phyloP scores from a whole-genome alignment of 2,329 filamentous ascomycete species.

The Arthrocladium fulminans region DNA sequence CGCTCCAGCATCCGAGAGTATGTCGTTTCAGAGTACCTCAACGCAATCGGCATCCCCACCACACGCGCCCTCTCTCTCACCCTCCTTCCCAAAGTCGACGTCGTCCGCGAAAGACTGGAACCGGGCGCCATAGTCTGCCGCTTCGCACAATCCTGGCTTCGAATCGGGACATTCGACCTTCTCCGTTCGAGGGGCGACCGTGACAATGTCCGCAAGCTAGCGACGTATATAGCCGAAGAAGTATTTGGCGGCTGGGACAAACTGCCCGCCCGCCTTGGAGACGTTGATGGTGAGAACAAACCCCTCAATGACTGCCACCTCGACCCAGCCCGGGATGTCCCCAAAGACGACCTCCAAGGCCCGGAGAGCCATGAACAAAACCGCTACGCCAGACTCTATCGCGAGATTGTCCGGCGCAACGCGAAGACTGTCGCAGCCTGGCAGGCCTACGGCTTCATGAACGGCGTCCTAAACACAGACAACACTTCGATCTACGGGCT shows the following conservation, averaged over 20 bases:
- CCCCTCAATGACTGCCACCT: conserved; percentile 20
- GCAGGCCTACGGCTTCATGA: conserved; percentile 99
- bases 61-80: conserved; percentile 79
- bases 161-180: conserved; percentile 95
- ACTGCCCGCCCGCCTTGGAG: conserved; percentile 52
- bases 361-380: conserved; percentile 65
- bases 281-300: conserved; percentile 34
- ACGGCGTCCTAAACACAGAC: conserved; percentile 94
- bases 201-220: conserved; percentile 60
- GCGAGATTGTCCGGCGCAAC: conserved; percentile 77
- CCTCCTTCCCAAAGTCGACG: conserved; percentile 61
- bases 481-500: conserved; percentile 88
- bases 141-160: conserved; percentile 84
- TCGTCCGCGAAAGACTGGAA: conserved; percentile 70
- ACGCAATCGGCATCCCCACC: conserved; percentile 75
- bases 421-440: conserved; percentile 81
- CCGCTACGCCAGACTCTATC: conserved; percentile 75
- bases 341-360: conserved; percentile 56
- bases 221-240: conserved; percentile 77
- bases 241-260: conserved; percentile 81
- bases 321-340: conserved; percentile 45
- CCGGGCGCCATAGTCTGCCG: conserved; percentile 83
- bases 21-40: conserved; percentile 74
- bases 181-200: conserved; percentile 73
- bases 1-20: conserved; percentile 91